Percentiles rank a stretch among this genome's conserved stretches.
Evolutionary conservation across 805 yeast genomes (phyloP).

Genomic region (Ogataea ganodermae): DNA sequence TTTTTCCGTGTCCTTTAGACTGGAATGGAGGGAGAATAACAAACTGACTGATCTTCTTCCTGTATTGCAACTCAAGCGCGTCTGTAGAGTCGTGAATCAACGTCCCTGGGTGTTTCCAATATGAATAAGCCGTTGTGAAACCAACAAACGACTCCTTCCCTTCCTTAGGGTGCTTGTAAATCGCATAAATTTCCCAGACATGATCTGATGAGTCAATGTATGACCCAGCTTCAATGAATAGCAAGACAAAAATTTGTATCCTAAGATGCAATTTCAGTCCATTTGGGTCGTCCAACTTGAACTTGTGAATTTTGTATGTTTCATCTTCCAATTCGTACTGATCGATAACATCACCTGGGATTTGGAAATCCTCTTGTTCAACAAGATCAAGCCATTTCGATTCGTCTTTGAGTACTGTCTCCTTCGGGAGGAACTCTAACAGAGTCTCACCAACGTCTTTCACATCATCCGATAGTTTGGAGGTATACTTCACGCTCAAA

Average conservation of each 20-base stretch:
- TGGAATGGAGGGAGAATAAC: conserved; percentile 84
- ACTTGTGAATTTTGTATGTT: conserved; percentile 53
- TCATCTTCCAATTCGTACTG: conserved; percentile 40
- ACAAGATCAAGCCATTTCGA: conserved; percentile 62
- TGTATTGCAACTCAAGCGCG: conserved; percentile 34
- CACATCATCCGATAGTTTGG: conserved; percentile 55
- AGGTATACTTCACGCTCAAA: conserved; percentile 56
- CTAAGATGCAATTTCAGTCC: conserved; percentile 62
- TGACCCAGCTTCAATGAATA: conserved; percentile 93
- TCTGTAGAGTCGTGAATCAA: conserved; percentile 47
- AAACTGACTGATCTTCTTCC: conserved; percentile 87
- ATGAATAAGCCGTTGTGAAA: conserved; percentile 79
- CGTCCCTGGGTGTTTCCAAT: conserved; percentile 71
- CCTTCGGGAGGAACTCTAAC: conserved; percentile 57
- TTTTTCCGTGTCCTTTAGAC: conserved; percentile 67
- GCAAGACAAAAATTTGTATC: conserved; percentile 74
- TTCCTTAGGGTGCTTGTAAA: conserved; percentile 41
- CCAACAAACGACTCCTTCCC: conserved; percentile 60
- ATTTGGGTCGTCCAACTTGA: conserved; percentile 41
- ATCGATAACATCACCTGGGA: conserved; percentile 36
- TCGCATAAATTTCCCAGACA: conserved; percentile 76
- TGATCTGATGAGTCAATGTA: conserved; percentile 76
- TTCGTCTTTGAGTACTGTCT: conserved; percentile 64
- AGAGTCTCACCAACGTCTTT: conserved; percentile 62
- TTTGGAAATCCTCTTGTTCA: conserved; percentile 43